phyloP scores from a whole-genome alignment of 306 rosid species.

The Lotus japonicus region DNA sequence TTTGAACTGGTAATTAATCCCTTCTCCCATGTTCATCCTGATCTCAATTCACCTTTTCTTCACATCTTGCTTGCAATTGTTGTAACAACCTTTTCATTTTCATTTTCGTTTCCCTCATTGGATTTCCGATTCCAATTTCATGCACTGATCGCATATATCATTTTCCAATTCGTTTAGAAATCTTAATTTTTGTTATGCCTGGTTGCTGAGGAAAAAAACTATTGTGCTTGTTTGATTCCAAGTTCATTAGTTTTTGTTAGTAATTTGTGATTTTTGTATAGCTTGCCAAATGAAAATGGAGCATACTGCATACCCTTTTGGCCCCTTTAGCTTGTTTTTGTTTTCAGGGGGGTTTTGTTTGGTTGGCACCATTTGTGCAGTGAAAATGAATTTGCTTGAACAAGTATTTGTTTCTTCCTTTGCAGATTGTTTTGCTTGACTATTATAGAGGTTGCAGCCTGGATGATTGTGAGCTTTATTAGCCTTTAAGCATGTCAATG shows the following conservation, averaged over 20 bases:
- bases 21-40: not conserved
- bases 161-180: not conserved
- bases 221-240: not conserved
- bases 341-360: constrained; percentile 3
- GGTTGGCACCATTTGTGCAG: not conserved
- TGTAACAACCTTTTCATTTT: not conserved
- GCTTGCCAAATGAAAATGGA: constrained; percentile 7
- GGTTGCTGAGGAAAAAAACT: constrained; percentile 1
- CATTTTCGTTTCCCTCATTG: not conserved
- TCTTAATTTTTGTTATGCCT: not conserved
- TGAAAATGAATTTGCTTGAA: not conserved
- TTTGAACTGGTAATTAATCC: not conserved
- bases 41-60: not conserved
- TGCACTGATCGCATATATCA: not conserved
- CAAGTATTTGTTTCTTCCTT: not conserved
- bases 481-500: constrained; percentile 32
- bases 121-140: not conserved
- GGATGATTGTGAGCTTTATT: constrained; percentile 34
- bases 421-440: constrained; percentile 19
- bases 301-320: not conserved
- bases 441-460: constrained; percentile 17
- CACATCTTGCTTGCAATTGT: not conserved
- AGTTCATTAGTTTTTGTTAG: not conserved
- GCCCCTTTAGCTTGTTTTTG: not conserved
- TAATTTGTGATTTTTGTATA: not conserved